phyloP scores from a whole-genome alignment of 2,329 filamentous ascomycete genomes.

The Monosporascus sp. region DNA sequence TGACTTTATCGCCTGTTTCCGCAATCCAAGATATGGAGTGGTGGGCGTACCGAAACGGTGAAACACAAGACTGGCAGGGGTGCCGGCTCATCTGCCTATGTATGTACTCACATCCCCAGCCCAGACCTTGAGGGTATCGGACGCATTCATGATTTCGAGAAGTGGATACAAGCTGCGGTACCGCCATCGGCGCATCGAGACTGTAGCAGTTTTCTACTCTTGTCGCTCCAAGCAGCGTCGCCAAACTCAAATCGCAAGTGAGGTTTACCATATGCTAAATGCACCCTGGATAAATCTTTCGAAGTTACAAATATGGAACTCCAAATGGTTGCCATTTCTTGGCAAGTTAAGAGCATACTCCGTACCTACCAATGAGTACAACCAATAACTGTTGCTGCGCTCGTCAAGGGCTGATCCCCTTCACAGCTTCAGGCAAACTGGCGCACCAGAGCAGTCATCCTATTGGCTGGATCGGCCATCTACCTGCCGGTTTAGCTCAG shows the following conservation, averaged over 20 bases:
- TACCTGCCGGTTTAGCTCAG: conserved; percentile 25
- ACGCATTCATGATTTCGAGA: not conserved
- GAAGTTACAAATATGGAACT: too few species aligned
- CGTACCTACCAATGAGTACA: conserved; percentile 12
- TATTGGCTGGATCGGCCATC: conserved; percentile 24
- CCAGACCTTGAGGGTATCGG: not conserved
- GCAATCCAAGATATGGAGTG: conserved; percentile 14
- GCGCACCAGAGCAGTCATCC: conserved; percentile 18
- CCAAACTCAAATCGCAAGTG: not conserved
- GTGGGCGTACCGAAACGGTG: conserved; percentile 22
- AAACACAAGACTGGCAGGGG: conserved; percentile 23
- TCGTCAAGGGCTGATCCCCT: conserved; percentile 18
- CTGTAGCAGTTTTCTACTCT: not conserved
- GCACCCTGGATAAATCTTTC: too few species aligned
- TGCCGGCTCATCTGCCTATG: conserved; percentile 16
- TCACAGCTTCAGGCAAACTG: conserved; percentile 19
- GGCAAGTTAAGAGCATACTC: conserved; percentile 2
- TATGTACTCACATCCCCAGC: not conserved
- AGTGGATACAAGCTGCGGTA: not conserved
- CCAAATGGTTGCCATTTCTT: too few species aligned
- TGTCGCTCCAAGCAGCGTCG: not conserved
- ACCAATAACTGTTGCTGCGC: conserved; percentile 16
- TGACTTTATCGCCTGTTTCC: not conserved
- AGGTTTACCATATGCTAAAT: too few species aligned
- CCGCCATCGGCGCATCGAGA: not conserved